Percentiles rank a stretch among this genome's conserved stretches.
Conservation (phyloP, 1,284 basidiomycete species). For the Ceratobasidium sp. region DNA sequence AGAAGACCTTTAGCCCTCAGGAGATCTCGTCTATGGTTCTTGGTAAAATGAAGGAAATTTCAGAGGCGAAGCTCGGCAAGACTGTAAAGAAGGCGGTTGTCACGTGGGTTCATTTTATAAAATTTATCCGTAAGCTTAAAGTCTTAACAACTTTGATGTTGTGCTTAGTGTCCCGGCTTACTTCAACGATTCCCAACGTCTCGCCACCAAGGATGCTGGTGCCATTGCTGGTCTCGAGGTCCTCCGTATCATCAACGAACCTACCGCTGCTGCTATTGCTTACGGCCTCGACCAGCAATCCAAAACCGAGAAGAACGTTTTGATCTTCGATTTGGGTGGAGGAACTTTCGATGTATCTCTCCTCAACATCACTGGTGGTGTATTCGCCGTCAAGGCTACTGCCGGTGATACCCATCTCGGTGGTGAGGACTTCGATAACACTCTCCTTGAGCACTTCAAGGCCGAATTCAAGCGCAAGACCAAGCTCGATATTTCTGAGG, state of each 20-base stretch:
- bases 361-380: constrained; percentile 72
- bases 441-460: constrained; percentile 96
- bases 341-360: constrained; percentile 80
- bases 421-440: constrained; percentile 99
- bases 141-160: constrained; percentile 21
- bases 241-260: constrained; percentile 79
- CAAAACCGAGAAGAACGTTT: constrained; percentile 95
- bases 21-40: constrained; percentile 98
- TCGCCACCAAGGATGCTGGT: constrained; percentile 74
- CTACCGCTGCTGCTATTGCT: constrained; percentile 65
- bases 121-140: constrained; percentile 26
- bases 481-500: constrained; percentile 93
- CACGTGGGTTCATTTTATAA: constrained; percentile 59
- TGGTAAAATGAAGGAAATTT: constrained; percentile 95
- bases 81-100: constrained; percentile 75
- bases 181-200: constrained; percentile 78
- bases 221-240: constrained; percentile 74
- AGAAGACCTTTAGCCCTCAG: constrained; percentile 71
- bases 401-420: constrained; percentile 69
- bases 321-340: constrained; percentile 99
- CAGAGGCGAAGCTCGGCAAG: constrained; percentile 74
- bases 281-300: constrained; percentile 79
- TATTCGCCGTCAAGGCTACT: constrained; percentile 76
- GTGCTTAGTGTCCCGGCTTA: constrained; percentile 74
- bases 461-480: constrained; percentile 89